Base-by-base conservation (phyloP, 768 basidiomycete species). In the Amanita rimosa region DNA sequence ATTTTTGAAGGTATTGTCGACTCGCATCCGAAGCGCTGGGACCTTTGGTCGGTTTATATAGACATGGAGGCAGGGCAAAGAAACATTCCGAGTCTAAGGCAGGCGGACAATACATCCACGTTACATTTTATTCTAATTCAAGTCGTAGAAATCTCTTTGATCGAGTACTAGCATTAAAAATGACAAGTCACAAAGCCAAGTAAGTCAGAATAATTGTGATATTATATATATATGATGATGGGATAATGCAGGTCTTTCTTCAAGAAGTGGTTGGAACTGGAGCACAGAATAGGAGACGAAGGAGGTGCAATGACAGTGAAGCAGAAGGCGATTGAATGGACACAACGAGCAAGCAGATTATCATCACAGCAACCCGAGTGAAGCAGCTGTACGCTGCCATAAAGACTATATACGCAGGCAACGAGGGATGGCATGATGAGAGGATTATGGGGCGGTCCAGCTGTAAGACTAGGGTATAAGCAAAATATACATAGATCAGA, bases 121-220 rank as follows among this genome's bases (percentile, higher is more conserved):
- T 16, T 6, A n/a, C 35, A 29, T 46, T 7, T 29, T 22, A 52
- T 31, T 3, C 36, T 35, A 53, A 44, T 50, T 36, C 42, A 46
- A 6, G 27, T 27, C n/a, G 3, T 57, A 90, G 94, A 52, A 85
- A 81, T 51, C 61, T 98, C n/a, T 93, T 98, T 56, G 80, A 85
- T 50, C 84, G 95, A 13, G 78, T 91, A 8, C 68, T 98, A 8
- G 65, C 78, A 8, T 70, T 81, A 19, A 97, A 96, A 61, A 85
- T 96, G 75, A 95, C 92, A 10, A 88, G 82, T 58, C 87, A 92
- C 62, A 95, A 94, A 67, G 94, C 94, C 17, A 97, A 96, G 90
- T 94, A 60, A 59, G 83, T 74, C n/a, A 19, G 19, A 36, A 29
- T 55, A 34, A 37, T 33, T 49, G 38, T 33, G 43, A 27, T 4